A percentile compares a stretch with the other conserved stretches of the same genome.
These are phyloP conservation scores for Trichophyton equinum DNA, from an alignment of 2,329 filamentous ascomycete genomes.

Conservation along the genomic window DNA sequence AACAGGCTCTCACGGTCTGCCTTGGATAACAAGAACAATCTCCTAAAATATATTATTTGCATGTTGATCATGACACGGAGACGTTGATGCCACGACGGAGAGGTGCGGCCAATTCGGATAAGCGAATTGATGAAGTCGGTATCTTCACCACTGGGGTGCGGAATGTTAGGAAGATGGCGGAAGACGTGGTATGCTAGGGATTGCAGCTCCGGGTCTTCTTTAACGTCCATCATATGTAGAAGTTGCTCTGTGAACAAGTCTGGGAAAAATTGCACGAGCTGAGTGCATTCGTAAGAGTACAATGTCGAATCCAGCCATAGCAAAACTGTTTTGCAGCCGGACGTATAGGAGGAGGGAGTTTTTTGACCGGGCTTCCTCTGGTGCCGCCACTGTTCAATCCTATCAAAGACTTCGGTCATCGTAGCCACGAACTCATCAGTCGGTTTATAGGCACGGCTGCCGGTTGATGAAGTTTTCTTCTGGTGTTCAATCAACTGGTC, in stretches of 20 bases:
- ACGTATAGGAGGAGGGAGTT: constrained; percentile 86
- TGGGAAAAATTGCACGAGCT: constrained; percentile 83
- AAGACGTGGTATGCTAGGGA: constrained; percentile 93
- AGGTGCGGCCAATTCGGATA: constrained; percentile 73
- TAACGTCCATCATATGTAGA: constrained; percentile 99
- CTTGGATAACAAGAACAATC: constrained; percentile 71
- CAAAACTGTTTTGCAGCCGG: constrained; percentile 87
- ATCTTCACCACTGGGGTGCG: constrained; percentile 77
- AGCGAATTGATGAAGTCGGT: constrained; percentile 71
- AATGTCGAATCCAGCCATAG: constrained; percentile 89
- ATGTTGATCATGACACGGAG: constrained; percentile 93
- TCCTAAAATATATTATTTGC: constrained; percentile 95
- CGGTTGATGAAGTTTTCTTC: constrained; percentile 66
- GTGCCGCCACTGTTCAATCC: constrained; percentile 76
- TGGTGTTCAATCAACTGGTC: constrained; percentile 63
- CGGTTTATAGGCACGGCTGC: constrained; percentile 70
- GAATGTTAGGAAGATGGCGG: constrained; percentile 88
- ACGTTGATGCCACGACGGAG: constrained; percentile 87
- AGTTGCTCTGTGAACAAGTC: constrained; percentile 81
- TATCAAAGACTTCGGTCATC: constrained; percentile 61
- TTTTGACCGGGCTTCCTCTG: constrained; percentile 79
- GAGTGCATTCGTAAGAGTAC: constrained; percentile 82
- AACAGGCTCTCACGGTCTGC: constrained; percentile 70
- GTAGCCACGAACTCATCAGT: constrained; percentile 59
- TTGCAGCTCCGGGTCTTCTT: constrained; percentile 93